phyloP scores from a whole-genome alignment of 2,329 filamentous ascomycete species.

The Penicillium glabrum region DNA sequence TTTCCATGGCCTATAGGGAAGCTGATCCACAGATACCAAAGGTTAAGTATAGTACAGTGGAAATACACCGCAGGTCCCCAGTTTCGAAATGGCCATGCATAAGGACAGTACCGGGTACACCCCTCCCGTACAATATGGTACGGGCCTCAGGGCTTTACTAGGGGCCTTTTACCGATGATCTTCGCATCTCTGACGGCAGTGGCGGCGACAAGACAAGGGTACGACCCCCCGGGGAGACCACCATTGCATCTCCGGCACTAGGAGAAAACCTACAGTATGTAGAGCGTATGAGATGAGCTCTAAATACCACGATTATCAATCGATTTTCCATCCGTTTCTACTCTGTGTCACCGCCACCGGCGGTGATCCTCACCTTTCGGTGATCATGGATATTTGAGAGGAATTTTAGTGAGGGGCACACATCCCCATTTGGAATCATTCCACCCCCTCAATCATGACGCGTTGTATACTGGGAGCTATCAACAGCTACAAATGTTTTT shows the following conservation, averaged over 20 bases:
- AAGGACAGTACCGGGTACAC: slow-evolving; percentile 9
- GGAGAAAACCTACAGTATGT: background rate
- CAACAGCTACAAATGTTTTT: background rate
- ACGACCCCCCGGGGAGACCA: slow-evolving; percentile 7
- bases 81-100: background rate
- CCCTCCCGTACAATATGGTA: slow-evolving; percentile 3
- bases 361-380: slow-evolving; percentile 8
- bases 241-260: slow-evolving; percentile 3
- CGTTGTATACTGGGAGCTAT: background rate
- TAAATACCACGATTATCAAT: slow-evolving; percentile 15
- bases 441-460: background rate
- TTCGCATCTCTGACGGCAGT: slow-evolving; percentile 23
- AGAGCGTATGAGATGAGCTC: slow-evolving; percentile 1
- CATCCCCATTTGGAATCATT: background rate
- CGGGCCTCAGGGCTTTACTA: background rate
- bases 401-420: background rate
- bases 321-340: slow-evolving; percentile 19
- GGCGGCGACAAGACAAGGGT: slow-evolving; percentile 16
- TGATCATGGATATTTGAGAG: slow-evolving; percentile 5
- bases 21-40: background rate
- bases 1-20: background rate
- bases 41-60: background rate
- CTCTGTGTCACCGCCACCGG: slow-evolving; percentile 3
- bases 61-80: background rate
- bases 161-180: slow-evolving; percentile 16